A percentile compares a stretch with the other conserved stretches of the same genome.
Conservation (phyloP, 805 yeast genomes). For the Barnettozyma siamensis region DNA sequence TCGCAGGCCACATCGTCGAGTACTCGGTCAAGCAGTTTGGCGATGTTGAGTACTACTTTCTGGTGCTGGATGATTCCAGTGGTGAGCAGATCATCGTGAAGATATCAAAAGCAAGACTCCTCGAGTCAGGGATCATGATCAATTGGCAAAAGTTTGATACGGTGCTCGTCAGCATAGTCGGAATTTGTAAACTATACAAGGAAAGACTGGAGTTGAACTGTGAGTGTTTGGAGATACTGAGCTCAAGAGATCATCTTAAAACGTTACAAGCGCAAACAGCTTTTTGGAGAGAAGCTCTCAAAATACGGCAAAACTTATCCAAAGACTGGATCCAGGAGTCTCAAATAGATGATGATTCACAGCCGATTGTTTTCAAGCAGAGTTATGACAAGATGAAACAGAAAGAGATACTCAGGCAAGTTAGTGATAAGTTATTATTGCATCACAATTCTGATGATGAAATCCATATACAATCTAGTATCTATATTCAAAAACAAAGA, state of each 20-base stretch:
- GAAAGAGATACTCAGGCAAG: background rate
- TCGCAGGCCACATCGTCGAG: conserved; percentile 34
- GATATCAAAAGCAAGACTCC: conserved; percentile 17
- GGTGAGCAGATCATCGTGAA: conserved; percentile 26
- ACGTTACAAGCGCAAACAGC: conserved; percentile 27
- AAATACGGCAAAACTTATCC: conserved; percentile 20
- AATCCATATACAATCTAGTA: conserved; percentile 17
- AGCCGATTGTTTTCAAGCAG: conserved; percentile 6
- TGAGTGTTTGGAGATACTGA: conserved; percentile 19
- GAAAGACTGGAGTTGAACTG: conserved; percentile 28
- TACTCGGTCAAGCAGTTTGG: conserved; percentile 20
- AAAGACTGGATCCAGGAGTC: conserved; percentile 31
- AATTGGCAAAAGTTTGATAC: conserved; percentile 21
- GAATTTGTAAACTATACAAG: conserved; percentile 17
- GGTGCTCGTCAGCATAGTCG: conserved; percentile 25
- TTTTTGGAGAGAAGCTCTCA: conserved; percentile 32
- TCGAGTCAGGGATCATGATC: conserved; percentile 17
- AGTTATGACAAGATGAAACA: background rate
- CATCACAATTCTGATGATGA: conserved; percentile 1
- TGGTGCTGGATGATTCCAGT: conserved; percentile 29
- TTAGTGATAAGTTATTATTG: conserved; percentile 5
- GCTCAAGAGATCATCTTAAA: conserved; percentile 16
- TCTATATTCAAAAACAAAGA: conserved; percentile 12
- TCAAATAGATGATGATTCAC: conserved; percentile 9
- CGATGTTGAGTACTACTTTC: conserved; percentile 17